Percentiles rank a stretch among this genome's conserved stretches.
These are phyloP conservation scores for Malus fusca DNA, from an alignment of 306 rosid genomes.

Conservation along the genomic window DNA sequence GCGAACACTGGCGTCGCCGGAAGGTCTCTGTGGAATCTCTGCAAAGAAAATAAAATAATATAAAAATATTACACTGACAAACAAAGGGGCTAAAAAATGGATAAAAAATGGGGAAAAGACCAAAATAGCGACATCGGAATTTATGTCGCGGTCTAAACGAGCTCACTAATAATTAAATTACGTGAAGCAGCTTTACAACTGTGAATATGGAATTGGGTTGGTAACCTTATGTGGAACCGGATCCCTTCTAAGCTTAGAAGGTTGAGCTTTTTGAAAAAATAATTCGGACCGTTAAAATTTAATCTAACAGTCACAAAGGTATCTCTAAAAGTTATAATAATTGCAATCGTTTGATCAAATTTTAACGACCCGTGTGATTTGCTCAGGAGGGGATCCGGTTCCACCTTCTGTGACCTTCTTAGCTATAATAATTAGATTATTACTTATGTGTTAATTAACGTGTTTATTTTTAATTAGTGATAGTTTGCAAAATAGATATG, in stretches of 20 bases:
- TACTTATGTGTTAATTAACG: no score
- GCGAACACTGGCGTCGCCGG: constrained; percentile 63
- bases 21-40: constrained; percentile 80
- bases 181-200: background rate
- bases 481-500: no score
- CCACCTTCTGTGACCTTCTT: no score
- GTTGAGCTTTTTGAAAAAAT: no score
- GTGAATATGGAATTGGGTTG: background rate
- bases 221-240: background rate
- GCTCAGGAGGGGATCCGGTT: no score
- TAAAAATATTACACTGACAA: background rate
- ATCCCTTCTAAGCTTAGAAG: no score
- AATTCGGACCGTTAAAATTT: no score
- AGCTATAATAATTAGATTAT: no score
- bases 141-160: background rate
- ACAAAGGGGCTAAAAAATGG: background rate
- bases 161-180: background rate
- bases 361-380: no score
- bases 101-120: background rate
- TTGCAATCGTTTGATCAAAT: no score
- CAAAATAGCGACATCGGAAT: background rate
- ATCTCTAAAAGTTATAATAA: no score
- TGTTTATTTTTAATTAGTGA: no score
- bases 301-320: rapidly evolving
- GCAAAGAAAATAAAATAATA: background rate